Conservation (phyloP, 192 early-diverging fungal species). For the Anaeromyces robustus region DNA sequence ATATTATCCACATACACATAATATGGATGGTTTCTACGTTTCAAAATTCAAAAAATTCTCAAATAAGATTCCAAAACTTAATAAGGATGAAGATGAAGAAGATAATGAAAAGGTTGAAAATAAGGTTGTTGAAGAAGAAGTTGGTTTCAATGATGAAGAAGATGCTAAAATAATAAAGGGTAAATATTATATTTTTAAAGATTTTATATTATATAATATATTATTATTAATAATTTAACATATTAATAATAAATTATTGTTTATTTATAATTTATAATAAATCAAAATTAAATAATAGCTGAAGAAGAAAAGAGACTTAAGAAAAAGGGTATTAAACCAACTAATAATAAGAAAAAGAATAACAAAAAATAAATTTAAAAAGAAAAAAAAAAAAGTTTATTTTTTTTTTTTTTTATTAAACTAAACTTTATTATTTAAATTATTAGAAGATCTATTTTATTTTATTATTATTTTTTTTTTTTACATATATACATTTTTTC, state of each 20-base stretch:
- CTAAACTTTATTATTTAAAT: too few species aligned
- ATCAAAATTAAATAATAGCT: constrained; percentile 1
- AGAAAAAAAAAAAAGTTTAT: not conserved
- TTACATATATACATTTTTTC: too few species aligned
- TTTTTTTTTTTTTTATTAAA: not conserved
- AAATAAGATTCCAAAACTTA: constrained; percentile 55
- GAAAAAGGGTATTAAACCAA: constrained; percentile 21
- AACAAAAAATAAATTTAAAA: not conserved
- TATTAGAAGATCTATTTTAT: too few species aligned
- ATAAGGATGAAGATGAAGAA: constrained; percentile 17
- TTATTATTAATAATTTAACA: constrained; percentile 4
- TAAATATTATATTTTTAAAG: constrained; percentile 1
- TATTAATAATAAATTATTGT: too few species aligned
- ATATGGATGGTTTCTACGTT: constrained; percentile 99
- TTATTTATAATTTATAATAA: too few species aligned
- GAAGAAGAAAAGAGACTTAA: constrained; percentile 20
- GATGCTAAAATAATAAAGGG: constrained; percentile 39
- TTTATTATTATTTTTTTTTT: too few species aligned
- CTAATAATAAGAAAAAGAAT: not conserved
- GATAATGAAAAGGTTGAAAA: constrained; percentile 12
- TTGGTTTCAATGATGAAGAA: constrained; percentile 43
- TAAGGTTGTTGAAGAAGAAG: constrained; percentile 14
- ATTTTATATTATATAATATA: not conserved
- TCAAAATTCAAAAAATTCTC: constrained; percentile 92
- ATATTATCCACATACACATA: constrained; percentile 94